Evolutionary conservation across 176 grass and related monocot genomes (phyloP), one percentile per base, ranked within the genome.

Genomic region (Oryza glumipatula): DNA sequence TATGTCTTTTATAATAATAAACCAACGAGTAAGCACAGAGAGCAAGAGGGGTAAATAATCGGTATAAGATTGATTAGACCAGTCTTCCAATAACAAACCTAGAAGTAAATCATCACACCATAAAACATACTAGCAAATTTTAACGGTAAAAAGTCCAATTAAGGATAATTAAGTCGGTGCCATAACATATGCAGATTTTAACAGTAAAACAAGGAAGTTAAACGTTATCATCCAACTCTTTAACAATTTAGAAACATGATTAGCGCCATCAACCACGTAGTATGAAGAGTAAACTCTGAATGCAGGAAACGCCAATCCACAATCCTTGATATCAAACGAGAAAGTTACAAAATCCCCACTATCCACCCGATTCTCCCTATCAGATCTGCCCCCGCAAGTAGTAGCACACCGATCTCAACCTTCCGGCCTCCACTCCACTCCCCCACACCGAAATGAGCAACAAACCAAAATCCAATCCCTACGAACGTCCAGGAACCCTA

Each of bases 291-390:
- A 72, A 22, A 63, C 70, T 70, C 13, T 41, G 58, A 5, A 77
- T 54, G 28, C n/a, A 88, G n/a, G 51, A 82, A 7, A 65, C 6
- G 38, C 44, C 49, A 76, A 23, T 32, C 35, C 65, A 82, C 30
- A 28, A 21, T 21, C 56, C 14, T 38, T 30, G 30, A 65, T 10
- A 32, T 13, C 3, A 26, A 26, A 68, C 47, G 10, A 47, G 10
- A 15, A 33, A 68, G 58, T 23, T 9, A 33, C 63, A 54, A 58
- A 81, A 76, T 0, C 4, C 63, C 35, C 26, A 3, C n/a, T 11
- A 45, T 49, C 16, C 2, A 76, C 36, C 32, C 23, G 56, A 61
- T 35, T 22, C 33, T 32, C 32, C 19, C 84, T 49, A n/a, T 28
- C 30, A 48, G 52, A 76, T 22, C 60, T 32, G 2, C 56, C 48